These are phyloP conservation scores for Talaromyces albobiverticillius DNA, from an alignment of 2,329 filamentous ascomycete genomes.

Conservation along the genomic window DNA sequence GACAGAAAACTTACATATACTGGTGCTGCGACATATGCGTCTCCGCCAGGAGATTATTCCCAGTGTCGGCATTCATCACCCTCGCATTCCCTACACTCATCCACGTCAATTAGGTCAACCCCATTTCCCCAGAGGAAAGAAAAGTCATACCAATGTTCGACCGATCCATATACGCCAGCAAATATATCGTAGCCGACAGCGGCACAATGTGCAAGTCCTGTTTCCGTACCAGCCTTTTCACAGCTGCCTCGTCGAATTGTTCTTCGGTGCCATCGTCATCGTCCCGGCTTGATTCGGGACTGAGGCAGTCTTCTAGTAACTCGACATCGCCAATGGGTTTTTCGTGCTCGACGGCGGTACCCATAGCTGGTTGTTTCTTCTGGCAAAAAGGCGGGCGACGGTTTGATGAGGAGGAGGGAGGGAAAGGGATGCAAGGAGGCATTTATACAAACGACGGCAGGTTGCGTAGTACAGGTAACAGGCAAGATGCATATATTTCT, in stretches of 20 bases:
- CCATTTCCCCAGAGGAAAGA: no score
- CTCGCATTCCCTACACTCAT: constrained; percentile 54
- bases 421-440: no score
- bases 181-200: constrained; percentile 61
- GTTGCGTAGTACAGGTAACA: no score
- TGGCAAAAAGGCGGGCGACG: no score
- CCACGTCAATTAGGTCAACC: no score
- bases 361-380: no score
- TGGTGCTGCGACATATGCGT: constrained; percentile 61
- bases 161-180: constrained; percentile 66
- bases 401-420: no score
- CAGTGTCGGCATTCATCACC: constrained; percentile 60
- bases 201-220: constrained; percentile 65
- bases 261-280: not conserved
- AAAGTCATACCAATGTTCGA: constrained; percentile 62
- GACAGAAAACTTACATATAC: constrained; percentile 47
- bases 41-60: constrained; percentile 61
- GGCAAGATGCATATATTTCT: no score
- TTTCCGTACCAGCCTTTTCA: constrained; percentile 42
- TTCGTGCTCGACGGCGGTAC: no score
- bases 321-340: no score
- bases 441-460: no score
- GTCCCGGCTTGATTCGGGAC: not conserved
- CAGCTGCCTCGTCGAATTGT: not conserved
- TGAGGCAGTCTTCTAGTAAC: no score